phyloP scores from a whole-genome alignment of 1,284 basidiomycete species.

The Wallemia hederae region DNA sequence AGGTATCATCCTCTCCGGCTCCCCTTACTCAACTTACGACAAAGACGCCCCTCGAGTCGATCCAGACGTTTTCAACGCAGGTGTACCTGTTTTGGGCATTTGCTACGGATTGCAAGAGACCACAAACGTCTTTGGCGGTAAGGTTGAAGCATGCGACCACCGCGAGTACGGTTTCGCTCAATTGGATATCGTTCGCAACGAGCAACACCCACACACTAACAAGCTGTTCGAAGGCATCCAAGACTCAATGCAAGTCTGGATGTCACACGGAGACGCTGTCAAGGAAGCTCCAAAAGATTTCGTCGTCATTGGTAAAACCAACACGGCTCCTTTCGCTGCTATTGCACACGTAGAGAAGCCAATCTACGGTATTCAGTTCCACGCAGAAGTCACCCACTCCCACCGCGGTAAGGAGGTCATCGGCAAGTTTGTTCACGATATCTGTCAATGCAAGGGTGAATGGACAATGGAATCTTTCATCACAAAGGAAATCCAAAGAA shows the following conservation, averaged over 20 bases:
- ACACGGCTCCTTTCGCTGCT: slow-evolving; percentile 71
- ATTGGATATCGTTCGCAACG: slow-evolving; percentile 42
- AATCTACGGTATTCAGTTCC: slow-evolving; percentile 93
- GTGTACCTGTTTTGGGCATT: slow-evolving; percentile 80
- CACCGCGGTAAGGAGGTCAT: slow-evolving; percentile 74
- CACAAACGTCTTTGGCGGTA: slow-evolving; percentile 61
- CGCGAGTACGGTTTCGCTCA: slow-evolving; percentile 85
- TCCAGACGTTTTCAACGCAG: slow-evolving; percentile 68
- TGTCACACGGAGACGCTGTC: slow-evolving; percentile 95
- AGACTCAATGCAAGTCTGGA: slow-evolving; percentile 59
- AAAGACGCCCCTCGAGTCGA: slow-evolving; percentile 76
- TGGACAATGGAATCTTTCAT: slow-evolving; percentile 99
- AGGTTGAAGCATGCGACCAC: slow-evolving; percentile 64
- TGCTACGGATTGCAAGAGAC: slow-evolving; percentile 98
- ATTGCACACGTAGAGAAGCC: slow-evolving; percentile 71
- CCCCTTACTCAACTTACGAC: slow-evolving; percentile 95
- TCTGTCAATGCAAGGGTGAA: slow-evolving; percentile 50
- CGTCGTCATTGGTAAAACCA: slow-evolving; percentile 60
- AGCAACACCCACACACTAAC: slow-evolving; percentile 28
- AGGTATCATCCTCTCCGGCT: slow-evolving; percentile 95
- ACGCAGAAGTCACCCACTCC: slow-evolving; percentile 93
- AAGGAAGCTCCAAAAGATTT: slow-evolving; percentile 54
- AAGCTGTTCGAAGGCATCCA: slow-evolving; percentile 60
- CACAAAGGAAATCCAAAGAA: slow-evolving; percentile 82
- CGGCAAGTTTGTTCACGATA: slow-evolving; percentile 51